Base-by-base conservation (phyloP, 306 rosid genomes). In the Trifolium fragiferum region DNA sequence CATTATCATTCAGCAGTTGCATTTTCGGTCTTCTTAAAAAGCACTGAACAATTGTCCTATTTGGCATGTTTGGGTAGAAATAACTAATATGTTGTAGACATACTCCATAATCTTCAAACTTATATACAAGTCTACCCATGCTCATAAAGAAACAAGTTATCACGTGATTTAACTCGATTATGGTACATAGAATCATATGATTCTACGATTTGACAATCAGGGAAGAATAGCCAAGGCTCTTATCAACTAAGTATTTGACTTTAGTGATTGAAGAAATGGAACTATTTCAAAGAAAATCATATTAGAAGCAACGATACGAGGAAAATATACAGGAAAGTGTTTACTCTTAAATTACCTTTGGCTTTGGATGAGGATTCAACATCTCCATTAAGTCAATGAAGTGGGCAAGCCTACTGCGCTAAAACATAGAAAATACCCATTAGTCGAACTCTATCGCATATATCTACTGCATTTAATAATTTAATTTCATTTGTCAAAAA, bases 361-460 rank as follows among this genome's bases (percentile, higher is more conserved):
- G 97, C 86, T 81, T 88, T 75, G 96, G 81, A 81, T 94, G 88
- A 70, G 97, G 91, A 86, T 90, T 91, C 88, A 91, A 79, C 97
- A 88, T 88, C 90, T 94, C 97, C 93, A 94, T 84, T 59, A 94
- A 83, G 80, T 91, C 98, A 50, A 94, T 86, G 89, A 91, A 94
- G 80, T 94, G 89, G 35, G 96, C 89, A 70, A 94, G 91, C 82
- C 92, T 88, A 65, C 85, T 82, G 18, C 96, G 92, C 98, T 94
- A 59, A 68, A 84, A 83, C 74, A 89, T 57, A 23, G 30, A 76
- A 73, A 68, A 40, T 15, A 43, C 8, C 27, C 57, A 43, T 75
- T 14, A 82, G 82, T 76, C 66, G 51, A 72, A 44, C 66, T 18
- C 25, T 65, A 63, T 16, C 20, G 10, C 23, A 11, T 57, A 11